Evolutionary conservation across 768 basidiomycete species (phyloP).

Genomic region (Agaricus subrufescens): DNA sequence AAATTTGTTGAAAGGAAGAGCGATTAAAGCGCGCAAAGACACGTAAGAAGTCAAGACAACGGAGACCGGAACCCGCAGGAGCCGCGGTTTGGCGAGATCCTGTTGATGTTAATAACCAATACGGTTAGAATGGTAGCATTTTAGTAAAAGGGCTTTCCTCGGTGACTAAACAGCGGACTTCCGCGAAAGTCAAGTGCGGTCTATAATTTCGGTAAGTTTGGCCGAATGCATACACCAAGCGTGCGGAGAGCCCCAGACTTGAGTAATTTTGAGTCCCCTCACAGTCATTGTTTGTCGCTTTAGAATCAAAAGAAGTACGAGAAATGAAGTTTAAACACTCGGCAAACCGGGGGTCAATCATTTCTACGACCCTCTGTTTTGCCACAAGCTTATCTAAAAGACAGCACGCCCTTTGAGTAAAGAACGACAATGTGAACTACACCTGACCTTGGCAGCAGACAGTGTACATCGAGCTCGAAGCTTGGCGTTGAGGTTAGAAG

Average conservation of each 20-base stretch:
- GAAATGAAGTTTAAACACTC: not conserved
- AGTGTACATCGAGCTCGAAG: not conserved
- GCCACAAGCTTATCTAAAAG: too few relatives aligned
- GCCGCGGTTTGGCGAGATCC: not conserved
- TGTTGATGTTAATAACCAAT: not conserved
- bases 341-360: not conserved
- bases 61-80: not conserved
- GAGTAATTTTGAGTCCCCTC: too few relatives aligned
- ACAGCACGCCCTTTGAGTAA: not conserved
- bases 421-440: not conserved
- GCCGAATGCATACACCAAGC: not conserved
- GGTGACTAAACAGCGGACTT: not conserved
- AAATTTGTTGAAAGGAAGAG: not conserved
- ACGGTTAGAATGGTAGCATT: not conserved
- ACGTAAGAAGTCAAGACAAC: not conserved
- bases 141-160: not conserved
- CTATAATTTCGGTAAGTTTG: not conserved
- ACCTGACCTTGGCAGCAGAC: not conserved
- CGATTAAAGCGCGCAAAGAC: not conserved
- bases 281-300: too few relatives aligned
- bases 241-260: not conserved
- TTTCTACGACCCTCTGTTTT: too few relatives aligned
- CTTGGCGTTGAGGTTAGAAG: not conserved
- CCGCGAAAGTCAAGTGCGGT: not conserved
- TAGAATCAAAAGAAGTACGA: too few relatives aligned